Base-by-base conservation (phyloP, 1,284 basidiomycete genomes). In the Cryptococcus sp. region DNA sequence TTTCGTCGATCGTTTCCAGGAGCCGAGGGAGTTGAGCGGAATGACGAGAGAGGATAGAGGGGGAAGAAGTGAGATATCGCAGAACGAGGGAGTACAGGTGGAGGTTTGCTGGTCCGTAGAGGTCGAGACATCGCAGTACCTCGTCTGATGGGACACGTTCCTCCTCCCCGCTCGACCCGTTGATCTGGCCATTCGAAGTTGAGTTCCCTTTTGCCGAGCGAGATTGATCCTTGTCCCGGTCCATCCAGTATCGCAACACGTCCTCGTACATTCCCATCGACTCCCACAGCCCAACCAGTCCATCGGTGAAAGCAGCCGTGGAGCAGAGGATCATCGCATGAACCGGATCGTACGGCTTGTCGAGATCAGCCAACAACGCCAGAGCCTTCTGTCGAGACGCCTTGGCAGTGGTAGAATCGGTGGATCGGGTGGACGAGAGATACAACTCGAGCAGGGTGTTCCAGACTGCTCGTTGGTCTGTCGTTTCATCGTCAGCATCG, bases 401-500 rank as follows among this genome's bases (percentile, higher is more conserved):
- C 16, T 65, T 64, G 4, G 54, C 57, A 16, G 58, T 31, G 0
- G 59, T 11, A 16, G 56, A 56, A 2, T 43, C 24, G 18, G 46
- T 54, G 24, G 74, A 66, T 45, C 74, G 60, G 57, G 73, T 77
- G 6, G 80, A 72, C 0, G 82, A 79, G 23, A 98, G 80, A 68
- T 97, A 97, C 16, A 98, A 79, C 72, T 99, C 94, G 45, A 98
- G 76, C 2, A 98, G 76, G 1, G 94, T 97, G 71, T 95, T 97
- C 93, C 94, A 97, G 12, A 97, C 84, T 0, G 90, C 85, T 11
- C 80, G 78, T 66, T 94, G 89, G 65, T 95, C 90, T 0, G 52
- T 47, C 14, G 71, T 39, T 0, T 85, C 83, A 4, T 80, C 78
- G 65, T 91, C 87, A 60, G 91, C 86, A 2, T 46, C 44, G n/a